Percentiles rank a stretch among this genome's conserved stretches.
Evolutionary conservation across 441 rosid genomes (phyloP).

Genomic region (Erodium moschatum): DNA sequence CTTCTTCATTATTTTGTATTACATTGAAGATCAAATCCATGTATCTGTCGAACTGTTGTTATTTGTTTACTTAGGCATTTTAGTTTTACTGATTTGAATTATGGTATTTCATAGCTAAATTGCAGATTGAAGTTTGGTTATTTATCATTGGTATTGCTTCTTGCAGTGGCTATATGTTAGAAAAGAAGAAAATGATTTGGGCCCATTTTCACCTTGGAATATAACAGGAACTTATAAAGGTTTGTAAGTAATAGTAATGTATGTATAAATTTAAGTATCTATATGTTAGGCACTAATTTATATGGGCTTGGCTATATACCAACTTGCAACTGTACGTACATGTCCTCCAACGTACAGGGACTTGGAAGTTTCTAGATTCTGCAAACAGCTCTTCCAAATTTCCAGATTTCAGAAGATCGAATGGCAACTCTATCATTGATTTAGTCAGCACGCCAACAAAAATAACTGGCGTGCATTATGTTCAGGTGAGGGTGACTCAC

Average conservation of each 20-base stretch:
- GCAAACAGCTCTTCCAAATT: slow-evolving; percentile 71
- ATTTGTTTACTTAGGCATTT: neutral
- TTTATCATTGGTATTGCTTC: slow-evolving; percentile 23
- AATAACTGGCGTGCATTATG: slow-evolving; percentile 88
- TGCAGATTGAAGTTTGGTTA: slow-evolving; percentile 7
- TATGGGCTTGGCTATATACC: neutral
- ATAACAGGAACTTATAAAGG: slow-evolving; percentile 97
- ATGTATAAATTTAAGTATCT: slow-evolving; percentile 7
- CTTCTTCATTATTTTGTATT: neutral
- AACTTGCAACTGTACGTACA: too few relatives aligned
- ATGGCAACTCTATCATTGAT: slow-evolving; percentile 72
- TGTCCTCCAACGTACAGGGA: slow-evolving; percentile 35
- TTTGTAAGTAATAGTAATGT: slow-evolving; percentile 26
- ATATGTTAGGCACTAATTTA: neutral
- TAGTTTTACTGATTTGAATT: too few relatives aligned
- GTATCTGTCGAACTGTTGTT: neutral
- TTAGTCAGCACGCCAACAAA: slow-evolving; percentile 80
- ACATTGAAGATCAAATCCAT: neutral
- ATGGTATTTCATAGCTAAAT: too few relatives aligned
- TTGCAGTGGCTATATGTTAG: slow-evolving; percentile 71
- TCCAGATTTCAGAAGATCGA: slow-evolving; percentile 65
- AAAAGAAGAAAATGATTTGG: slow-evolving; percentile 56
- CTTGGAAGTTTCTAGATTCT: slow-evolving; percentile 76
- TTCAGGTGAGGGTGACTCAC: slow-evolving; percentile 49
- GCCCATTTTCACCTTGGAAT: slow-evolving; percentile 73